Evolutionary conservation across 371 early-diverging fungal species (phyloP), one percentile per base, ranked within the genome.

Genomic region (Lichtheimia ramosa): DNA sequence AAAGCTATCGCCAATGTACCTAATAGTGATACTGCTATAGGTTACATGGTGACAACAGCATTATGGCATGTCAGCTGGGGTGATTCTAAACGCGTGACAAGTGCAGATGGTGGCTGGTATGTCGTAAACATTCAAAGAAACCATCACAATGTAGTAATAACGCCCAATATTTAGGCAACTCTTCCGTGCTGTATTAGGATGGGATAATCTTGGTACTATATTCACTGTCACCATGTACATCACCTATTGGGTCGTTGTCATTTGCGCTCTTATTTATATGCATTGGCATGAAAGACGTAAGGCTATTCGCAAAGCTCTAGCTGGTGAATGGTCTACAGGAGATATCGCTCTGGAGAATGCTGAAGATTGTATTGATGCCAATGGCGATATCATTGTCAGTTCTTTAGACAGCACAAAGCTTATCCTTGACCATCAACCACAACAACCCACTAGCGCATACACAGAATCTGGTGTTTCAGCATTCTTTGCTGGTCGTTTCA

Each of bases 151-250:
- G 1, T 23, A 14, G 10, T n/a, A 51, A 52, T 40, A 51, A 49
- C 23, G 15, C 15, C 1, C 2, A n/a, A 39, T 40, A 10, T n/a
- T 14, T 49, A 56, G 86, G 83, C 74, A 77, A 40, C 79, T 93
- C 53, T 87, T 92, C 67, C 83, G 87, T 64, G 80, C 91, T 15
- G 68, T 93, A 21, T 68, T 92, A 43, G 92, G 93, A 13, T 93
- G 92, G 92, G 84, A 73, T 64, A 88, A 87, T 64, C 69, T 79
- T 23, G 94, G 92, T 12, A 89, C 90, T 2, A 59, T 80, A 59
- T 89, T 85, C 39, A 81, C 87, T 25, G 76, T 93, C 41, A 69
- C 81, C 48, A 83, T 82, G 8, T 94, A 94, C 81, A 83, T 84
- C 60, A 65, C 83, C 15, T 94, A 89, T 73, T 94, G 95, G 94